A percentile compares a stretch with the other conserved stretches of the same genome.
phyloP scores from a whole-genome alignment of 768 basidiomycete genomes.

The Leccinum truebloodii region DNA sequence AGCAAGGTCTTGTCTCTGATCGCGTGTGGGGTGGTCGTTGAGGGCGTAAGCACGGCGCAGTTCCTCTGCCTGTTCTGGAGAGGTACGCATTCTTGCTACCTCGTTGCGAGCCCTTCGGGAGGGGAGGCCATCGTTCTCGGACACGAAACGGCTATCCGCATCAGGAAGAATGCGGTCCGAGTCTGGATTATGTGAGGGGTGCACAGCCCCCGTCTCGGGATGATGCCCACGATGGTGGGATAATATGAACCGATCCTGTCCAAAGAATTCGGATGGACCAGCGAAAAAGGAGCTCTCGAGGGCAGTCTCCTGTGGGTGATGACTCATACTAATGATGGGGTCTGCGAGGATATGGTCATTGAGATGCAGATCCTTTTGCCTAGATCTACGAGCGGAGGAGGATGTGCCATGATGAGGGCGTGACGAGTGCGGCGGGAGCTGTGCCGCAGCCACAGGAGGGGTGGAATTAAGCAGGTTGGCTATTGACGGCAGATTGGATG shows the following conservation, averaged over 20 bases:
- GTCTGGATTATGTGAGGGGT: conserved; percentile 40
- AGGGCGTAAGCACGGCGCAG: conserved; percentile 63
- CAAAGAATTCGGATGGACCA: conserved; percentile 32
- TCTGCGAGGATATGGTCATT: conserved; percentile 30
- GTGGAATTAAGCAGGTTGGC: conserved; percentile 43
- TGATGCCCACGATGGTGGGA: conserved; percentile 36
- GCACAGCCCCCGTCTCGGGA: conserved; percentile 27
- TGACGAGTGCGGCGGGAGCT: conserved; percentile 21
- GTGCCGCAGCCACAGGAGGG: conserved; percentile 25
- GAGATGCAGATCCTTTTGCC: conserved; percentile 35
- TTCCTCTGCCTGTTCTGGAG: conserved; percentile 65
- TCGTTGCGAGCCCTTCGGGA: conserved; percentile 34
- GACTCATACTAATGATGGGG: conserved; percentile 3
- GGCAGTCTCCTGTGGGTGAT: conserved; percentile 14
- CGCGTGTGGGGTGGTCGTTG: conserved; percentile 67
- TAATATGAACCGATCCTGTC: conserved; percentile 33
- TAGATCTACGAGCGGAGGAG: conserved; percentile 29
- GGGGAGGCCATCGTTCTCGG: conserved; percentile 48
- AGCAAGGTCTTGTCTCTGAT: conserved; percentile 65
- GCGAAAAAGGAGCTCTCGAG: conserved; percentile 36
- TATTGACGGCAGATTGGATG: conserved; percentile 37
- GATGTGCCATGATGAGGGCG: conserved; percentile 23
- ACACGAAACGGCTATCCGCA: conserved; percentile 48
- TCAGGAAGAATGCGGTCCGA: conserved; percentile 53
- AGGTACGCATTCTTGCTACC: conserved; percentile 56